Percentiles rank a stretch among this genome's conserved stretches.
Conservation (phyloP, 179 eudicot species). For the Heliamphora pulchella region DNA sequence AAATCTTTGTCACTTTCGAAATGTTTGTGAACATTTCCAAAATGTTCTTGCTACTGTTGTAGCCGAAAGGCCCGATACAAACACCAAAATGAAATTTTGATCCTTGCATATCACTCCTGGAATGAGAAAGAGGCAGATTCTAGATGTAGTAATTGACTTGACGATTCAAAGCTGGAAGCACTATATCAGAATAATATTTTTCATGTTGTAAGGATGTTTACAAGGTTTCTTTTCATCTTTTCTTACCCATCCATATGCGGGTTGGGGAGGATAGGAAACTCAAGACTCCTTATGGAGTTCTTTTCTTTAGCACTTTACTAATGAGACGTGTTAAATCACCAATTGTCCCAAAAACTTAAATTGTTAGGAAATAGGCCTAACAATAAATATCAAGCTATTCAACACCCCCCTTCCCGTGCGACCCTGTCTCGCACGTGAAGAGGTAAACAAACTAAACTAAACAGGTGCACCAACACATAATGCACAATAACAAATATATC, state of each 20-base stretch:
- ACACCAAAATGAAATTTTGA: no score
- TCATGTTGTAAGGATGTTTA: not conserved
- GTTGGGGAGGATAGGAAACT: not conserved
- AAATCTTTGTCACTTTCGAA: no score
- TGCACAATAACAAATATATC: no score
- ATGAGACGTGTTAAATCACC: not conserved
- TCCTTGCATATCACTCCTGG: not conserved
- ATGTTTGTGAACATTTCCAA: not conserved
- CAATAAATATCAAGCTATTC: no score
- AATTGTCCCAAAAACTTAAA: no score
- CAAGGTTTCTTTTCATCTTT: not conserved
- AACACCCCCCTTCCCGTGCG: no score
- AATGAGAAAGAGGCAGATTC: not conserved
- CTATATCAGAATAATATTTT: not conserved
- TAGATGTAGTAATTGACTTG: not conserved
- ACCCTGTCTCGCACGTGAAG: no score
- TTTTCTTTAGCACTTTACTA: not conserved
- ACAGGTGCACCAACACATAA: no score
- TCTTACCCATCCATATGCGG: not conserved
- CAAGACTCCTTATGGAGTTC: not conserved
- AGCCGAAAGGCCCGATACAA: no score
- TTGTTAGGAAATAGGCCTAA: no score
- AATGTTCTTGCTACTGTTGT: no score
- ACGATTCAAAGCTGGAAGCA: not conserved
- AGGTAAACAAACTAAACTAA: no score